Conservation (phyloP, 805 yeast genomes). For the Suhomyces sp. region DNA sequence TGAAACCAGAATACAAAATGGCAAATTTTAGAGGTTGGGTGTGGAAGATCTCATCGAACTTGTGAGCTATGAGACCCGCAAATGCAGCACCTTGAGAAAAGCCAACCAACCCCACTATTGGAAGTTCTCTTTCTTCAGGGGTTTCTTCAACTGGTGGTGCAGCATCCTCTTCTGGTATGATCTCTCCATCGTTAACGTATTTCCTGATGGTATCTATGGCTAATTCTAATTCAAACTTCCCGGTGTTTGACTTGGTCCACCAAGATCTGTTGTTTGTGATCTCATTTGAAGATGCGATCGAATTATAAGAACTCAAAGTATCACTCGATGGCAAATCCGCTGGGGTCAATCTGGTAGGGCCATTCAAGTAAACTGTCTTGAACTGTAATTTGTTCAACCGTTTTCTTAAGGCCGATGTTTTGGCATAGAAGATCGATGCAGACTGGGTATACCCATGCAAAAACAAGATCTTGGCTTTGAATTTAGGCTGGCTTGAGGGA, state of each 20-base stretch:
- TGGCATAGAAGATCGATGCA: conserved; percentile 78
- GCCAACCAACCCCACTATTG: conserved; percentile 85
- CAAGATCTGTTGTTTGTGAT: conserved; percentile 54
- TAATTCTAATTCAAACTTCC: conserved; percentile 43
- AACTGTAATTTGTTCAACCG: conserved; percentile 61
- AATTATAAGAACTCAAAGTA: conserved; percentile 49
- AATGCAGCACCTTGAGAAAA: conserved; percentile 95
- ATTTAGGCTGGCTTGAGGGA: conserved; percentile 7
- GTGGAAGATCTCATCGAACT: conserved; percentile 53
- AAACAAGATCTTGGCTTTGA: conserved; percentile 62
- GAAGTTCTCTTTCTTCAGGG: conserved; percentile 30
- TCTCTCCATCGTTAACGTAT: conserved; percentile 57
- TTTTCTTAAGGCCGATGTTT: conserved; percentile 86
- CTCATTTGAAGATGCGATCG: conserved; percentile 25
- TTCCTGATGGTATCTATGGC: conserved; percentile 48
- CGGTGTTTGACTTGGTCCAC: conserved; percentile 59
- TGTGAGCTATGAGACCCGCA: conserved; percentile 64
- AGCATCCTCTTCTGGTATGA: conserved; percentile 27
- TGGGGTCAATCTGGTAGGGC: conserved; percentile 62
- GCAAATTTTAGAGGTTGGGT: conserved; percentile 59
- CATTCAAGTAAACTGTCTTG: conserved; percentile 75
- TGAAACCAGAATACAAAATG: conserved; percentile 68
- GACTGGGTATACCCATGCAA: conserved; percentile 90
- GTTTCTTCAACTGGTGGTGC: conserved; percentile 17
- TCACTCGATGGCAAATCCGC: conserved; percentile 74